A percentile compares a stretch with the other conserved stretches of the same genome.
These are phyloP conservation scores for Ambrosia trifida DNA, from an alignment of 129 eudicot genomes.

Conservation along the genomic window DNA sequence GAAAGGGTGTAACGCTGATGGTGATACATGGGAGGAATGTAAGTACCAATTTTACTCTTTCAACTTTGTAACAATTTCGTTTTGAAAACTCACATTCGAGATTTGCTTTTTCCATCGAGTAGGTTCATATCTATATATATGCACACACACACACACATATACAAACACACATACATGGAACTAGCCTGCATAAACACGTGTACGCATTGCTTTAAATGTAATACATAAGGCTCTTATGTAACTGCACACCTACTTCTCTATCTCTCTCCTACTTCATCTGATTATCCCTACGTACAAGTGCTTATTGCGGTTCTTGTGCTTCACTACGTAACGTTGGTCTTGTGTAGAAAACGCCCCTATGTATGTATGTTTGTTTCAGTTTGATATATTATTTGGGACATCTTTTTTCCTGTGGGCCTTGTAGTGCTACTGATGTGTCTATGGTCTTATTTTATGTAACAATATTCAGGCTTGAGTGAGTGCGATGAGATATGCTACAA, in stretches of 20 bases:
- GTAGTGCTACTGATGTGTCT: conserved; percentile 7
- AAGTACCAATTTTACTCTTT: conserved; percentile 37
- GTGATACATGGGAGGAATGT: conserved; percentile 99
- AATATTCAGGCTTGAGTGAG: conserved; percentile 53
- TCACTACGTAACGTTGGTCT: not conserved
- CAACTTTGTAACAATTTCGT: not conserved
- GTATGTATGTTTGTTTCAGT: not conserved
- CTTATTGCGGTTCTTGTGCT: not conserved
- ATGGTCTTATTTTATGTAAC: not conserved
- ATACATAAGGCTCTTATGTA: not conserved
- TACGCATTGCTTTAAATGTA: not conserved
- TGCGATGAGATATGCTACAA: conserved; percentile 86
- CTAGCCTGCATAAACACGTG: not conserved
- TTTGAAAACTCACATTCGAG: not conserved
- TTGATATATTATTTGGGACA: not conserved
- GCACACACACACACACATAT: not conserved
- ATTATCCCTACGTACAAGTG: not conserved
- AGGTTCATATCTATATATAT: not conserved
- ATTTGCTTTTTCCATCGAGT: not conserved
- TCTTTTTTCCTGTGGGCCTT: not conserved
- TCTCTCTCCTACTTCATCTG: not conserved
- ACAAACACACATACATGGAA: too few species aligned
- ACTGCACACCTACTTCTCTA: not conserved
- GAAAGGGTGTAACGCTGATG: conserved; percentile 92
- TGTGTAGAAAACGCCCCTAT: not conserved